A percentile compares a stretch with the other conserved stretches of the same genome.
phyloP scores from a whole-genome alignment of 2,329 filamentous ascomycete genomes.

The Incumbomyces delicatus region DNA sequence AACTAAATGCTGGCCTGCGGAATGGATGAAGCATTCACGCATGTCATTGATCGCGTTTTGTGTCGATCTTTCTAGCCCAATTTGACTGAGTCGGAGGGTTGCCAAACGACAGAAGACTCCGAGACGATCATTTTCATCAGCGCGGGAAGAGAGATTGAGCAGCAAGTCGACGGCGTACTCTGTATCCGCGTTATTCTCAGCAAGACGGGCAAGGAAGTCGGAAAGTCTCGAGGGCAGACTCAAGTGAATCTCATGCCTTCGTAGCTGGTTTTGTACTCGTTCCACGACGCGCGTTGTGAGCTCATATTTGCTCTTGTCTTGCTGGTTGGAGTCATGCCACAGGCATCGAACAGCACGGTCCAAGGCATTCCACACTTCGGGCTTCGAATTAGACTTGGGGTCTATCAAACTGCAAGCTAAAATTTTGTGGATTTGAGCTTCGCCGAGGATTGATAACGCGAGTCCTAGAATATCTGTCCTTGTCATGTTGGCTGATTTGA shows the following conservation, averaged over 20 bases:
- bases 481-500: slow-evolving; percentile 1
- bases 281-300: neutral
- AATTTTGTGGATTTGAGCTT: slow-evolving; percentile 33
- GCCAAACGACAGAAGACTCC: neutral
- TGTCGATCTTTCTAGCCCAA: neutral
- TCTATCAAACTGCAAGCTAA: slow-evolving; percentile 34
- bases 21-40: neutral
- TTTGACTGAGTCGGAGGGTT: neutral
- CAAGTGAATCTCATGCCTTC: neutral
- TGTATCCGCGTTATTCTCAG: neutral
- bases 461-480: neutral
- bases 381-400: slow-evolving; percentile 31
- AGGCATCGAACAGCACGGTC: slow-evolving; percentile 28
- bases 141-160: neutral
- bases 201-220: neutral
- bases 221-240: neutral
- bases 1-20: no score
- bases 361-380: slow-evolving; percentile 36
- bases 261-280: neutral
- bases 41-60: neutral
- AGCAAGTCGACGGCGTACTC: neutral
- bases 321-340: neutral
- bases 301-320: neutral
- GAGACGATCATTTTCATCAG: neutral
- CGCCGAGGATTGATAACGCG: slow-evolving; percentile 23